These are phyloP conservation scores for Blepharisma stoltei DNA, from an alignment of 73 alveolate species.

Conservation along the genomic window DNA sequence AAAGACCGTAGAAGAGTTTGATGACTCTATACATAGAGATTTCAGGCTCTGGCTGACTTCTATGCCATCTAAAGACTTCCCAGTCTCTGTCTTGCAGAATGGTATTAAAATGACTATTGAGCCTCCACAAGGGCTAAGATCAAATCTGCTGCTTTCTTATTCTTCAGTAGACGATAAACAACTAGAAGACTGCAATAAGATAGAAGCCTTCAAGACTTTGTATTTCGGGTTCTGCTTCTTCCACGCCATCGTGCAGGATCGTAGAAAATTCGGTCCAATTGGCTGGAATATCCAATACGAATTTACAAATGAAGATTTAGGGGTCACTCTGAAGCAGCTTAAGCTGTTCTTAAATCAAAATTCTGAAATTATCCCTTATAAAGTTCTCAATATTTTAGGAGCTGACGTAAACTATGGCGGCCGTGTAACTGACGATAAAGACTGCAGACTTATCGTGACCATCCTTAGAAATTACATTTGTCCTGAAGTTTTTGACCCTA, in stretches of 20 bases:
- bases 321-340: conserved; percentile 97
- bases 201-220: conserved; percentile 93
- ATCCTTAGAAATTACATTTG: conserved; percentile 92
- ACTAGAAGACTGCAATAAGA: conserved; percentile 92
- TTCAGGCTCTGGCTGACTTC: conserved; percentile 99
- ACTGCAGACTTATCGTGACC: conserved; percentile 86
- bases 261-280: conserved; percentile 98
- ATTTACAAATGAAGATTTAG: conserved; percentile 99
- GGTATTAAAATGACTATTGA: conserved; percentile 99
- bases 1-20: conserved; percentile 89
- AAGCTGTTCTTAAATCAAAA: conserved; percentile 97
- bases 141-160: conserved; percentile 85
- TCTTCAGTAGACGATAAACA: conserved; percentile 69
- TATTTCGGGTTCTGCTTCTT: conserved; percentile 99
- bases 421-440: conserved; percentile 99
- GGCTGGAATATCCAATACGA: conserved; percentile 99
- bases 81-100: conserved; percentile 97
- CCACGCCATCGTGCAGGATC: conserved; percentile 99
- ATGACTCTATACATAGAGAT: conserved; percentile 97
- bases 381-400: conserved; percentile 97
- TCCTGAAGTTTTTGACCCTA: conserved; percentile 81
- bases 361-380: conserved; percentile 66
- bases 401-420: conserved; percentile 99
- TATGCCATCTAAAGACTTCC: conserved; percentile 99
- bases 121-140: conserved; percentile 97